Evolutionary conservation across 352 stramenopile genomes (phyloP), one percentile per base, ranked within the genome.

Genomic region (Phytophthora cactorum): DNA sequence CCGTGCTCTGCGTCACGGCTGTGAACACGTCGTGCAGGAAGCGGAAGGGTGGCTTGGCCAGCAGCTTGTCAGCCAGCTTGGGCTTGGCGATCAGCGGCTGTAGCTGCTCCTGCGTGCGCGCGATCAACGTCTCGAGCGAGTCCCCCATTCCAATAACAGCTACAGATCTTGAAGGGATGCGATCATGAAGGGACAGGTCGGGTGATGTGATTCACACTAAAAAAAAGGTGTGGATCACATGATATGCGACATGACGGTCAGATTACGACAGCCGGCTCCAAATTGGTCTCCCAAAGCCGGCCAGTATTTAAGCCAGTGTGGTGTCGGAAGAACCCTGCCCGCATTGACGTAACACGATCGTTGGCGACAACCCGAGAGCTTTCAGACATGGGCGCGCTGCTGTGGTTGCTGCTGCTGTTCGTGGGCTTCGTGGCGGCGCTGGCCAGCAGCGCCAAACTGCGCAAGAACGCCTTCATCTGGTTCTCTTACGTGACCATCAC

Each of bases 11-110:
- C 22, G 79, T 89, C 38, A 99, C 75, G 47, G 90, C 93, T 46
- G 89, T 81, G 57, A 99, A 92, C 39, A 99, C 82, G 72, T 99
- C 95, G 75, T 98, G 91, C 44, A 99, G 78, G 72, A 99, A 99
- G 39, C 96, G 92, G 77, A 99, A 99, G 14, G 97, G 97, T 34
- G 97, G 97, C 70, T 98, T 98, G 65, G 78, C 74, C 43, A 99
- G 84, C 44, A 99, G 82, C 81, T 99, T 99, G 34, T 98, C 94
- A 4, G 88, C 86, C 51, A 98, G 81, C 77, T 98, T 98, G 27
- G 97, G 96, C 75, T 98, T 98, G 54, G 81, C 72, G 54, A 98
- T 89, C 62, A 99, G 78, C 31, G 80, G 84, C 70, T 97, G 88
- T 56, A 99, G 79, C 41, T 87, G 61, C 67, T 91, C 84, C 77